Percentiles rank a stretch among this genome's conserved stretches.
Conservation (phyloP, 257 asterid species). For the Cinchona pubescens region DNA sequence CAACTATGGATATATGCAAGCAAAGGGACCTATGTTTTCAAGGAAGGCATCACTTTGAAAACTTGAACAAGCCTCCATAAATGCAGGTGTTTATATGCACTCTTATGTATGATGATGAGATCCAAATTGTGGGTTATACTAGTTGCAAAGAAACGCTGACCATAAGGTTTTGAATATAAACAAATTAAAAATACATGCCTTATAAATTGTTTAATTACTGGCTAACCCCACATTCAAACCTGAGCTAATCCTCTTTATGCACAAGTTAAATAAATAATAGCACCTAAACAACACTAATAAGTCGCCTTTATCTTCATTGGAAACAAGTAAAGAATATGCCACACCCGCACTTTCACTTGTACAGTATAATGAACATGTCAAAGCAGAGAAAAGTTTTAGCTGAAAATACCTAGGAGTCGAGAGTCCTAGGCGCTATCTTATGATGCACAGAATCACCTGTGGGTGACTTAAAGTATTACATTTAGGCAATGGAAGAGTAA, state of each 20-base stretch:
- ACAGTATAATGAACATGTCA: background rate
- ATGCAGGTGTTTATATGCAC: background rate
- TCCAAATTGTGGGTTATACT: background rate
- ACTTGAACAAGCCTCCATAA: background rate
- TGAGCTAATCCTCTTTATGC: too few species aligned
- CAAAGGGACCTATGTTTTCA: background rate
- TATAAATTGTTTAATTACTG: background rate
- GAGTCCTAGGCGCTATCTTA: background rate
- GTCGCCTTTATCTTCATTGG: background rate
- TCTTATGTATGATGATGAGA: background rate
- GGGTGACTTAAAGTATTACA: background rate
- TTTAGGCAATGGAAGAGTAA: background rate
- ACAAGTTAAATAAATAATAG: background rate
- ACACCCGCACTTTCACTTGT: background rate
- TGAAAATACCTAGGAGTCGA: background rate
- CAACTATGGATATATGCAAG: background rate
- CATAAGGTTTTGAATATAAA: background rate
- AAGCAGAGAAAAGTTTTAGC: background rate
- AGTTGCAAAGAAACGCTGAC: too few species aligned
- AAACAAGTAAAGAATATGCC: conserved; percentile 8
- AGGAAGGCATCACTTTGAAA: background rate
- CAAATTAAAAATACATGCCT: background rate
- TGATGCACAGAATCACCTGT: background rate
- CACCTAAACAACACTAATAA: background rate
- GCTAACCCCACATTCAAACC: background rate